Base-by-base conservation (phyloP, 2,329 filamentous ascomycete genomes). In the Plectosphaerella plurivora region DNA sequence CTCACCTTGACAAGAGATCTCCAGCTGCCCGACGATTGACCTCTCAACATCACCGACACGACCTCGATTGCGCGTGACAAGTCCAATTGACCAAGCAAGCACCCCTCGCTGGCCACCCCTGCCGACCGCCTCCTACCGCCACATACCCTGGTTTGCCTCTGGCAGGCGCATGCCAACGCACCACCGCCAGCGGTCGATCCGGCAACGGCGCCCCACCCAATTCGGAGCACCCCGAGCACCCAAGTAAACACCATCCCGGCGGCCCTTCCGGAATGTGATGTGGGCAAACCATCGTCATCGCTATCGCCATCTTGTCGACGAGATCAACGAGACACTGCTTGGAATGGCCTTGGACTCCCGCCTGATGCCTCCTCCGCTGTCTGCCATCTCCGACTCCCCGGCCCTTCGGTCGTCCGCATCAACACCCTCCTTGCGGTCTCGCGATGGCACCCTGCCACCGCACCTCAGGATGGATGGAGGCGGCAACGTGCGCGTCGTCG, bases 401-500 rank as follows among this genome's bases (percentile, higher is more conserved):
- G 56, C 72, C 42, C 69, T 81, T 54, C 75, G 73, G 62, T 91
- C 88, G 18, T 86, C 83, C 51, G 89, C 89, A 47, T 92, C 89
- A 51, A 92, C 87, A 53, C 89, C 89, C 36, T 91, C 88, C 24
- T 73, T 93, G 62, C 82, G 89, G 55, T 87, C 87, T 39, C 82
- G 84, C 65, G 87, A 90, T 73, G 82, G 82, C 49, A 81, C 80
- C n/a, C 69, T 84, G 39, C 78, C 83, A 24, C 69, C 79, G 54
- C 74, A 77, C 61, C 73, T 74, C 60, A 77, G 73, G 65, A 79
- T 79, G 75, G 76, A 84, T 63, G 67, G 78, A 57, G 87, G 84
- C 56, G 88, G 88, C 53, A 94, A 94, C 69, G 89, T 94, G 54
- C 81, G 84, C 61, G 89, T 94, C 25, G 89, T 93, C 28, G 89